Evolutionary conservation across 345 rosid genomes (phyloP).

Genomic region (Angophora floribunda): DNA sequence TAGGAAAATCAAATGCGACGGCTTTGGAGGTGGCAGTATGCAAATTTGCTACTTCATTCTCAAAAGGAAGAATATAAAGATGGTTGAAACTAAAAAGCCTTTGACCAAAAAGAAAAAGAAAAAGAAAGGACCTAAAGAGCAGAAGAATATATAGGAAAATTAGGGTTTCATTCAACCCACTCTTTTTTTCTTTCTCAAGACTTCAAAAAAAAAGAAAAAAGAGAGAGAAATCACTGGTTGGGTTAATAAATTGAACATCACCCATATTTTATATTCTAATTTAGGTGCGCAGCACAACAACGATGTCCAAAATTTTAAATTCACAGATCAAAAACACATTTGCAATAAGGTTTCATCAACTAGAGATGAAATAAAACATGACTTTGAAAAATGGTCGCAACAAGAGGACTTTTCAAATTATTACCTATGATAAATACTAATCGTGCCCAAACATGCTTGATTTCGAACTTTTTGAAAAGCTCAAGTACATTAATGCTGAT

Average conservation of each 20-base stretch:
- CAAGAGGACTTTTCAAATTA: background rate
- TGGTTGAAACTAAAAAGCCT: background rate
- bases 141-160: background rate
- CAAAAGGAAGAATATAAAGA: background rate
- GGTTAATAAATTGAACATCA: background rate
- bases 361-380: background rate
- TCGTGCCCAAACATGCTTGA: background rate
- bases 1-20: background rate
- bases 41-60: background rate
- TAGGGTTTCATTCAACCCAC: background rate
- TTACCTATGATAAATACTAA: rapidly evolving
- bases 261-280: background rate
- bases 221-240: background rate
- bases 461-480: background rate
- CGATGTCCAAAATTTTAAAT: background rate
- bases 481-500: rapidly evolving
- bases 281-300: background rate
- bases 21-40: background rate
- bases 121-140: background rate
- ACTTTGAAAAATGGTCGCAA: background rate
- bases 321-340: background rate
- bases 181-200: background rate
- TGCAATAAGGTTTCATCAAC: background rate
- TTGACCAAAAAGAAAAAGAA: no score
- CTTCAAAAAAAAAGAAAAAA: background rate